phyloP scores from a whole-genome alignment of 2,329 filamentous ascomycete genomes.

The Talaromyces sp. region DNA sequence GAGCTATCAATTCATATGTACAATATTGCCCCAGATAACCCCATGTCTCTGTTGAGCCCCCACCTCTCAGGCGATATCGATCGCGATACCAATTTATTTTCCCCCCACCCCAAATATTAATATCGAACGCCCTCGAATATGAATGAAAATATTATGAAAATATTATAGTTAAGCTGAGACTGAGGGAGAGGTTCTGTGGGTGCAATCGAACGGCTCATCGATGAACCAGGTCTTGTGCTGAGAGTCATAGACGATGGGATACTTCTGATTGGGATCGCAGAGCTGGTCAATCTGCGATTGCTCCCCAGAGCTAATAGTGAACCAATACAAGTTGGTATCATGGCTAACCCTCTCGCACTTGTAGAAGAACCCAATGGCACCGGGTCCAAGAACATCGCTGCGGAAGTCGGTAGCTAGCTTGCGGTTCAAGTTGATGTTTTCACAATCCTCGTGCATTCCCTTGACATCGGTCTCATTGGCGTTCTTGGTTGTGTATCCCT shows the following conservation, averaged over 20 bases:
- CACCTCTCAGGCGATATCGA: too few relatives aligned
- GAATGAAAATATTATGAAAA: too few relatives aligned
- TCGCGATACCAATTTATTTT: too few relatives aligned
- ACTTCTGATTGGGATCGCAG: slow-evolving; percentile 17
- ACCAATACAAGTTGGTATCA: slow-evolving; percentile 27
- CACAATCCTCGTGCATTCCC: slow-evolving; percentile 23
- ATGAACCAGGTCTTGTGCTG: slow-evolving; percentile 26
- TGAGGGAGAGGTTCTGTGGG: slow-evolving; percentile 16
- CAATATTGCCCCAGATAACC: too few relatives aligned
- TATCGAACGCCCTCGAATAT: too few relatives aligned
- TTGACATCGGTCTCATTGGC: slow-evolving; percentile 10
- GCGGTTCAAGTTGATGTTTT: slow-evolving; percentile 27
- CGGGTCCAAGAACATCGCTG: slow-evolving; percentile 22
- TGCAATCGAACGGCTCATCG: slow-evolving; percentile 27
- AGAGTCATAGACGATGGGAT: slow-evolving; percentile 22
- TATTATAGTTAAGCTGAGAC: not conserved
- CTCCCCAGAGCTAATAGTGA: slow-evolving; percentile 23
- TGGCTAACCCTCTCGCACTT: slow-evolving; percentile 25
- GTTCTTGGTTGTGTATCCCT: slow-evolving; percentile 21
- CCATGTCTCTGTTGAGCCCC: too few relatives aligned
- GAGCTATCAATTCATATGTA: too few relatives aligned
- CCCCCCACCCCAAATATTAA: too few relatives aligned
- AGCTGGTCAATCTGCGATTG: slow-evolving; percentile 20
- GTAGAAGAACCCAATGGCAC: slow-evolving; percentile 24
- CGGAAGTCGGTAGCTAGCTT: slow-evolving; percentile 26